Evolutionary conservation across 306 rosid genomes (phyloP).

Genomic region (Sicyos edulis): DNA sequence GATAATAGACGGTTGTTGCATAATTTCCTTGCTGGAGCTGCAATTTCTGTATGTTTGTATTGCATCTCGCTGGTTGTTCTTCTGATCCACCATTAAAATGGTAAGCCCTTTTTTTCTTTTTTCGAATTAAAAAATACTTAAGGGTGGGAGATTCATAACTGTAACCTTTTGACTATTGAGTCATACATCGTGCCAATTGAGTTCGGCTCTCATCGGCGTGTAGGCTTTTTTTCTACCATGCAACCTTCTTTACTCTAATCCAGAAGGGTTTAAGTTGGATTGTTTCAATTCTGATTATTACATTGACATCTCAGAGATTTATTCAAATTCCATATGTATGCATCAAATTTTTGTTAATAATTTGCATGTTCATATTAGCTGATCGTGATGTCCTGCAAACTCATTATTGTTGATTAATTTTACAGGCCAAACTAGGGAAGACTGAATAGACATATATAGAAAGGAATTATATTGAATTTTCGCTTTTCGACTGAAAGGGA

Average conservation of each 20-base stretch:
- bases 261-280: background rate
- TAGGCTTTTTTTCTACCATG: slow-evolving; percentile 22
- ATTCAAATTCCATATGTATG: too few species aligned
- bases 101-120: slow-evolving; percentile 34
- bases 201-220: too few species aligned
- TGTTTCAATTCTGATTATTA: background rate
- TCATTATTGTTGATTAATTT: background rate
- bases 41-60: slow-evolving; percentile 53
- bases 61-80: slow-evolving; percentile 50
- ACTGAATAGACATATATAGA: slow-evolving; percentile 3
- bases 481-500: slow-evolving; percentile 5
- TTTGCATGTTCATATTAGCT: background rate
- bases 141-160: too few species aligned
- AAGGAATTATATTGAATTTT: slow-evolving; percentile 9
- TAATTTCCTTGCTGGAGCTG: slow-evolving; percentile 64
- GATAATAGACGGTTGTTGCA: slow-evolving; percentile 73
- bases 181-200: too few species aligned
- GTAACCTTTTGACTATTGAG: too few species aligned
- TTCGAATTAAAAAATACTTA: too few species aligned
- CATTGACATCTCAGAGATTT: background rate
- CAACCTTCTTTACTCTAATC: background rate
- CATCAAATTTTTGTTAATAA: too few species aligned
- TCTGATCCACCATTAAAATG: slow-evolving; percentile 52
- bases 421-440: slow-evolving; percentile 11
- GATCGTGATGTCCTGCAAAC: background rate